These are phyloP conservation scores for Leccinum aurantiacum DNA, from an alignment of 768 basidiomycete species.

Conservation along the genomic window DNA sequence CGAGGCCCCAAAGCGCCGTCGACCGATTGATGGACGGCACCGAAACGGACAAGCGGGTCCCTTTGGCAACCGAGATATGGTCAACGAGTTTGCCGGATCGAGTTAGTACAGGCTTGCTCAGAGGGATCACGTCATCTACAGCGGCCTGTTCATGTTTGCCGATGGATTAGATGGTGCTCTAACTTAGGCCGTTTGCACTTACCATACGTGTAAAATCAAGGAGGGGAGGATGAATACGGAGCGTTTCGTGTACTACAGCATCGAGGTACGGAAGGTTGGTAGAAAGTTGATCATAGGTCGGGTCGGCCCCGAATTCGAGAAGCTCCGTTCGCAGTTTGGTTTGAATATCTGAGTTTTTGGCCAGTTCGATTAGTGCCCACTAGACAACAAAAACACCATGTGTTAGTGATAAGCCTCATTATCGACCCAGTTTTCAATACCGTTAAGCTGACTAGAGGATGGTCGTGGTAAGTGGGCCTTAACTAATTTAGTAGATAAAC, in stretches of 20 bases:
- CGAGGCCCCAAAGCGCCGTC: constrained; percentile 58
- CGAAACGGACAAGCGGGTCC: constrained; percentile 43
- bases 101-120: constrained; percentile 49
- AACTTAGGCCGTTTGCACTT: background rate
- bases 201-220: constrained; percentile 21
- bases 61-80: constrained; percentile 47
- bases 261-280: constrained; percentile 56
- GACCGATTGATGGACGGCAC: constrained; percentile 50
- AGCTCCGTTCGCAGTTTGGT: constrained; percentile 51
- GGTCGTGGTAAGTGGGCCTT: background rate
- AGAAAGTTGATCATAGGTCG: constrained; percentile 53
- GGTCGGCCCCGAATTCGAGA: constrained; percentile 43
- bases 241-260: constrained; percentile 45
- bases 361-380: constrained; percentile 61
- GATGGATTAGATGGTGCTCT: background rate
- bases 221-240: constrained; percentile 46
- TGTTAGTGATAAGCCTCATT: background rate
- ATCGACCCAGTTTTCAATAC: background rate
- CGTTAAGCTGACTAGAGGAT: constrained; percentile 12
- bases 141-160: constrained; percentile 37
- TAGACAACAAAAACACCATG: background rate
- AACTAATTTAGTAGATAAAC: background rate
- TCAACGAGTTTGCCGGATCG: constrained; percentile 39
- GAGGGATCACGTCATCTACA: constrained; percentile 58
- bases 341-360: constrained; percentile 45